Conservation (phyloP, 495 filamentous ascomycete species). For the Lasiosphaeria hispida region DNA sequence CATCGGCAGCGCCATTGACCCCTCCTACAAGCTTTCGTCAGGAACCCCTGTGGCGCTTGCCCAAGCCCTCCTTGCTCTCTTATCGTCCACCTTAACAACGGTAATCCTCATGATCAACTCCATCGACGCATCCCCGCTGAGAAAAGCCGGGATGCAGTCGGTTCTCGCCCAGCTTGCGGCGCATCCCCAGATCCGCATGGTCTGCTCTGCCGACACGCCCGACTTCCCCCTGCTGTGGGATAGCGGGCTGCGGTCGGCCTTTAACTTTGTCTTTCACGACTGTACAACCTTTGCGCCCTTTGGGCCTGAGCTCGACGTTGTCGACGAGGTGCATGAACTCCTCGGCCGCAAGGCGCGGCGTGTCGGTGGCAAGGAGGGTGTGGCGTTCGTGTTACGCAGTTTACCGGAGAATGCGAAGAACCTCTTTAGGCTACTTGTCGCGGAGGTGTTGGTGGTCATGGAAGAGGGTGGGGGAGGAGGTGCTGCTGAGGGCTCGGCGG, state of each 20-base stretch:
- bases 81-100: slow-evolving; percentile 30
- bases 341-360: slow-evolving; percentile 80
- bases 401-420: slow-evolving; percentile 88
- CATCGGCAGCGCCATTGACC: slow-evolving; percentile 63
- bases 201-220: slow-evolving; percentile 82
- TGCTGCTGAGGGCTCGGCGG: slow-evolving; percentile 50
- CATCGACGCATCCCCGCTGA: slow-evolving; percentile 74
- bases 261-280: slow-evolving; percentile 89
- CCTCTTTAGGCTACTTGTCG: slow-evolving; percentile 78
- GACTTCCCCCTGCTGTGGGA: slow-evolving; percentile 90
- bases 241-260: slow-evolving; percentile 68
- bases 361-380: slow-evolving; percentile 86
- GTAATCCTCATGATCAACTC: slow-evolving; percentile 81
- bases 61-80: slow-evolving; percentile 54
- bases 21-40: slow-evolving; percentile 42
- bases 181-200: slow-evolving; percentile 68
- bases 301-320: slow-evolving; percentile 70
- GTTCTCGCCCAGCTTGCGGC: slow-evolving; percentile 74
- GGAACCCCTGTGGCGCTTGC: slow-evolving; percentile 52
- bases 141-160: slow-evolving; percentile 64
- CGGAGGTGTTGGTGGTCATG: slow-evolving; percentile 74
- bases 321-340: slow-evolving; percentile 82
- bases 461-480: slow-evolving; percentile 41
- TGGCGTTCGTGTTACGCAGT: slow-evolving; percentile 83
- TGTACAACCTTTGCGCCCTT: slow-evolving; percentile 83